Evolutionary conservation across 1,284 basidiomycete genomes (phyloP), one percentile per base, ranked within the genome.

Genomic region (Ustilago hordei): DNA sequence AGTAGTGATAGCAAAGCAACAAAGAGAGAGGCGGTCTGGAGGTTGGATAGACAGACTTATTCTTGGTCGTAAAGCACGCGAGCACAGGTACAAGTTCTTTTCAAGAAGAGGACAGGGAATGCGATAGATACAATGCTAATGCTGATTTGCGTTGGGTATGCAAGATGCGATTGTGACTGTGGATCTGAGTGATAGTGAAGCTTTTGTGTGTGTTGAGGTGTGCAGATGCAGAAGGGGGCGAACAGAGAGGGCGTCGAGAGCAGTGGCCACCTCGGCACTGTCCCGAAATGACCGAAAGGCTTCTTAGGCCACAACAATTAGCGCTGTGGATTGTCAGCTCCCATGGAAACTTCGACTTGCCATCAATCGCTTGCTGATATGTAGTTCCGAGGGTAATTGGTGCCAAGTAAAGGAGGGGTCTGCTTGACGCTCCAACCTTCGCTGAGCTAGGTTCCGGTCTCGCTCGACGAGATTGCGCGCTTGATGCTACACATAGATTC

Each of bases 11-110:
- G 62, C 23, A 8, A 50, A 9, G 38, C 59, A 7, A 63, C 76
- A n/a, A 50, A 35, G 3, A 58, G 81, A 15, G 65, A 60, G n/a
- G 74, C 70, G 12, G 61, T 65, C 4, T 84, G 83, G 83, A 71
- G 81, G 48, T 69, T 84, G 9, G 83, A 84, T 61, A 61, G 81
- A 13, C 83, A 84, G 62, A 81, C 78, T n/a, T 84, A 84, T 62
- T 83, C 81, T 4, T 84, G 82, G 82, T 77, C 69, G 4, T 67
- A 41, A 43, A 19, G 8, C 7, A 45, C 43, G 19, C 36, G 13
- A 8, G 2, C 36, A 38, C 36, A 38, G 9, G 13, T 9, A 13
- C 36, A 38, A 38, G 13, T 9, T 8, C 13, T 38, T 3, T 41
- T 13, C 15, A 15, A 17, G 39, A n/a, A 19, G 7, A 55, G n/a